Evolutionary conservation across 176 grass and related monocot genomes (phyloP), one percentile per base, ranked within the genome.

Genomic region (Triticum aestivum): DNA sequence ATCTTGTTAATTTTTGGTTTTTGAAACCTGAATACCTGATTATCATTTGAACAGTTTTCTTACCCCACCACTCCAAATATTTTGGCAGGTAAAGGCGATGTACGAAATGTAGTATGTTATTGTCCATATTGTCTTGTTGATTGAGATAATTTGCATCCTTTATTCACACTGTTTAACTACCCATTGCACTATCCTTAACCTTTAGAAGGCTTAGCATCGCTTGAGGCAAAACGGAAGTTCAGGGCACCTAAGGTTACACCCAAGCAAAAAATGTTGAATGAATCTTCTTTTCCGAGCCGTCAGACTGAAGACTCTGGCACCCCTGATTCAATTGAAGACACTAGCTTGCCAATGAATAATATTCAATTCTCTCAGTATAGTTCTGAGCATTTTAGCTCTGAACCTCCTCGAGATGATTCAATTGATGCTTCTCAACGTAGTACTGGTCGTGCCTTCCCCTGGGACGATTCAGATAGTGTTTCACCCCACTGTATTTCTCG

Each of bases 201-300:
- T 59, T 56, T 75, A 45, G 34, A 92, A 98, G 96, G 96, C 90
- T 76, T 98, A 82, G 88, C 96, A 71, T 98, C 93, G 26, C 88
- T 95, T 65, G 91, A 95, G 91, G 96, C 96, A 79, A 95, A 92
- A 84, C 90, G 96, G 70, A 95, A 95, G 71, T 98, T 98, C 88
- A 95, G 83, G 65, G 96, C 91, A 79, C 96, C 96, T 85, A 94
- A 95, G 69, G 44, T 91, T 72, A 88, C 86, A 71, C 84, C 73
- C 54, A 98, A 95, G 78, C 76, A 98, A 70, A 73, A 85, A 63
- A 61, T 56, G 44, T 47, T 51, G 20, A 68, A 81, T 61, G 88
- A 66, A 34, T 86, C 77, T 51, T 80, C 71, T 92, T 75, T 75
- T 32, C 75, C 88, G 27, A 87, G 78, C 73, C 84, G 89, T 52